These are phyloP conservation scores for Umbelopsis sp. DNA, from an alignment of 371 early-diverging fungal species.

Conservation along the genomic window DNA sequence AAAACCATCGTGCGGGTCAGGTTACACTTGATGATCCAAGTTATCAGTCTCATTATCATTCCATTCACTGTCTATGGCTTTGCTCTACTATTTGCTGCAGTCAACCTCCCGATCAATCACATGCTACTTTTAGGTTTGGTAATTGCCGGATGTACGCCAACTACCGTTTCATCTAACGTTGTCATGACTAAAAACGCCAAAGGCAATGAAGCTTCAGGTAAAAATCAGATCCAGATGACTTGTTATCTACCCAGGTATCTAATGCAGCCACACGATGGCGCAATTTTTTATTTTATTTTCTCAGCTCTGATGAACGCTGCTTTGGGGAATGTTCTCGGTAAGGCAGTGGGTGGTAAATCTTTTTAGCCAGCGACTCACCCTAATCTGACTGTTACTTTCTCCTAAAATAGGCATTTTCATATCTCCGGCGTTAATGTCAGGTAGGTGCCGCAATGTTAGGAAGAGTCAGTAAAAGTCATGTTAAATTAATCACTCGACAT, in stretches of 20 bases:
- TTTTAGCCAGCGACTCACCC: neutral
- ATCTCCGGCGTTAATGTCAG: slow-evolving; percentile 69
- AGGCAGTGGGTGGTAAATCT: neutral
- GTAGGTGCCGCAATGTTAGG: neutral
- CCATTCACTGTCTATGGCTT: slow-evolving; percentile 70
- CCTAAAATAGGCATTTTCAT: slow-evolving; percentile 64
- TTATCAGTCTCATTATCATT: slow-evolving; percentile 63
- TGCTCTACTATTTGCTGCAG: slow-evolving; percentile 50
- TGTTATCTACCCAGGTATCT: neutral
- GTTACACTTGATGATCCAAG: slow-evolving; percentile 67
- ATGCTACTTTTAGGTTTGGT: slow-evolving; percentile 69
- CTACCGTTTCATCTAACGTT: slow-evolving; percentile 80
- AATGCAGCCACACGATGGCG: slow-evolving; percentile 18
- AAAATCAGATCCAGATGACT: neutral
- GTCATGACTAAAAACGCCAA: slow-evolving; percentile 77
- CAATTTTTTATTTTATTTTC: slow-evolving; percentile 19
- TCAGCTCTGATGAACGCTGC: slow-evolving; percentile 71
- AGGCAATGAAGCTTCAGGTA: slow-evolving; percentile 72
- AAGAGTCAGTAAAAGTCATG: neutral
- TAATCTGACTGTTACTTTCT: slow-evolving; percentile 9
- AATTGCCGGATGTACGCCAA: slow-evolving; percentile 72
- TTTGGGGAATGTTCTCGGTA: slow-evolving; percentile 69
- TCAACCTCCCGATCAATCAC: slow-evolving; percentile 52
- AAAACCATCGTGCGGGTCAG: slow-evolving; percentile 63
- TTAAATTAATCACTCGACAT: neutral